These are phyloP conservation scores for Aaosphaeria arxii DNA, from an alignment of 2,329 filamentous ascomycete genomes.

Conservation along the genomic window DNA sequence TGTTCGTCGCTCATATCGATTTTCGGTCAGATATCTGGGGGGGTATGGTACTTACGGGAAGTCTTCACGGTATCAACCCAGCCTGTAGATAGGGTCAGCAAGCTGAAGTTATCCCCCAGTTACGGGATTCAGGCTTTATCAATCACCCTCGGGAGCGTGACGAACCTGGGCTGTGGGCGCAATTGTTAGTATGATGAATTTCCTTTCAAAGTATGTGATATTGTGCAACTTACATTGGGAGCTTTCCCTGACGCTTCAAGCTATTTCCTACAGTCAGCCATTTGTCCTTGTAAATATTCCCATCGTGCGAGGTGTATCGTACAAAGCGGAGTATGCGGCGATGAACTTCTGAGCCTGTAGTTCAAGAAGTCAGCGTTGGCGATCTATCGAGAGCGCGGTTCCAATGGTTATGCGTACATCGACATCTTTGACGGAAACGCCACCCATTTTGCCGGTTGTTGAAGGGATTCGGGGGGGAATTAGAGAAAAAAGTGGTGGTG, in stretches of 20 bases:
- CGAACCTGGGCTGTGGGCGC: slow-evolving; percentile 63
- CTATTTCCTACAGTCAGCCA: no score
- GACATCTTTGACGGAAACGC: slow-evolving; percentile 80
- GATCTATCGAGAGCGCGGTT: background rate
- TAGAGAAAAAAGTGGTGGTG: background rate
- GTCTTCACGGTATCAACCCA: slow-evolving; percentile 99
- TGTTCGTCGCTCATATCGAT: no score
- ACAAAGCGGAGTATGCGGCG: slow-evolving; percentile 74
- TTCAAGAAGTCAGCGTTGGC: slow-evolving; percentile 6
- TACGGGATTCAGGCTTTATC: slow-evolving; percentile 54
- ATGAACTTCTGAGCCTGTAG: slow-evolving; percentile 83
- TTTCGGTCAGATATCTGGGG: background rate
- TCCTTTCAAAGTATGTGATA: background rate
- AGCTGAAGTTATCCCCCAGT: slow-evolving; percentile 47
- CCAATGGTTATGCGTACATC: slow-evolving; percentile 64
- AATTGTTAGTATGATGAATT: slow-evolving; percentile 17
- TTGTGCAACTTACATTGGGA: slow-evolving; percentile 58
- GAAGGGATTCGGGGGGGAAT: slow-evolving; percentile 3
- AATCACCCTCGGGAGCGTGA: slow-evolving; percentile 37
- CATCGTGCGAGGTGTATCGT: no score
- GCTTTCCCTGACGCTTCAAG: slow-evolving; percentile 92
- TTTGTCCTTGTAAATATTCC: no score
- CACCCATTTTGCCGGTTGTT: slow-evolving; percentile 71
- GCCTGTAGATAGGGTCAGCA: slow-evolving; percentile 62
- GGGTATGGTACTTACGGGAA: slow-evolving; percentile 45